These are phyloP conservation scores for Asclepias syriaca DNA, from an alignment of 257 asterid species.

Conservation along the genomic window DNA sequence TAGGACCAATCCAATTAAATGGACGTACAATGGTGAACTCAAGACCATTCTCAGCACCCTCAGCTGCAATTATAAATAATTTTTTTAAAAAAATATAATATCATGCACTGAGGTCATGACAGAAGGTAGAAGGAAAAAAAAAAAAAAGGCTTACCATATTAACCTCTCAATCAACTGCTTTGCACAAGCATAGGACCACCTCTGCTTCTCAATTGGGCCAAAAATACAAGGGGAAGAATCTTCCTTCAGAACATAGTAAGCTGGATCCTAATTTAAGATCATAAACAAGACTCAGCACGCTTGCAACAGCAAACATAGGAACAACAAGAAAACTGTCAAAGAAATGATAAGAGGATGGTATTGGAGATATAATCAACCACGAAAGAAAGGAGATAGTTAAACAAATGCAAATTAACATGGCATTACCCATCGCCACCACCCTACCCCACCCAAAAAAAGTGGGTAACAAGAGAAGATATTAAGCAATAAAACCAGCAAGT, in stretches of 20 bases:
- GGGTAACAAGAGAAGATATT: not conserved
- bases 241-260: constrained; percentile 69
- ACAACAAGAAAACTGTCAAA: not conserved
- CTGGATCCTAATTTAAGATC: constrained; percentile 64
- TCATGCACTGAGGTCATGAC: constrained; percentile 4
- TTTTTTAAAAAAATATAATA: constrained; percentile 12
- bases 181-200: constrained; percentile 99
- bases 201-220: constrained; percentile 93
- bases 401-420: not conserved
- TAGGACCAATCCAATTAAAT: constrained; percentile 98
- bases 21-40: constrained; percentile 95
- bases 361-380: not conserved
- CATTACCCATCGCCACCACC: no score
- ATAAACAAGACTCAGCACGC: constrained; percentile 17
- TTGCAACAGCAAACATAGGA: constrained; percentile 4
- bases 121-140: constrained; percentile 8
- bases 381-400: not conserved
- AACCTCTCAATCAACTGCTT: constrained; percentile 92
- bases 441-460: no score
- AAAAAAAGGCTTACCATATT: constrained; percentile 60
- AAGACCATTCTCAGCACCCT: constrained; percentile 98
- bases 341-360: not conserved
- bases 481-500: not conserved
- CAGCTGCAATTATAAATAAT: constrained; percentile 49
- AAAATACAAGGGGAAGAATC: constrained; percentile 91